Evolutionary conservation across 768 basidiomycete species (phyloP), one percentile per base, ranked within the genome.

Genomic region (Kwoniella europaea): DNA sequence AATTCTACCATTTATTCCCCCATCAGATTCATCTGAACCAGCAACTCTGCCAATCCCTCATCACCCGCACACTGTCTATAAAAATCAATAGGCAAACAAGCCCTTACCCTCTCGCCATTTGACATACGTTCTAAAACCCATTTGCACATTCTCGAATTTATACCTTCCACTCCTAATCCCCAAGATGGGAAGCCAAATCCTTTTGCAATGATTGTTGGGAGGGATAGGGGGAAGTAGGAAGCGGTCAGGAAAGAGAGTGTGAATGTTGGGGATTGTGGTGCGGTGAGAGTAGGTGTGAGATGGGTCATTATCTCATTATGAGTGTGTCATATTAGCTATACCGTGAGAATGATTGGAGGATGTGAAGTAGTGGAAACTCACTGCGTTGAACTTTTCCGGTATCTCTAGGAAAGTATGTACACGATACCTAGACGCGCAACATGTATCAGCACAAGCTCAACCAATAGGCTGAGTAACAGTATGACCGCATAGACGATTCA

Each of bases 221-320:
- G 84, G 0, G 93, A 91, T 15, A 94, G 85, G 1, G 94, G 94
- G 81, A 94, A 87, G 9, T 89, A 89, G 0, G 91, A 86, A 0
- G 92, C 94, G 29, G 93, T 94, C 77, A 91, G 87, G 84, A 88
- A 97, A 1, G 92, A 88, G 55, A 98, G 90, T 20, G 89, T 87
- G 18, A 95, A 87, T 2, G 59, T 61, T 35, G 72, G 24, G 65
- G 64, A 22, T 35, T 2, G 59, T 61, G 18, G 72, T n/a, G 63
- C 62, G 24, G 12, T 41, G 57, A 74, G 43, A 12, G 72, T 70
- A 6, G 77, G 70, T n/a, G n/a, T n/a, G 13, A 79, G 75, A 55
- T 27, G 83, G 71, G 76, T 77, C 62, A 56, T 82, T 73, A 44
- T 58, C 71, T 70, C 20, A 10, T 35, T 4, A 24, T 57, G 24